Evolutionary conservation across 495 filamentous ascomycete genomes (phyloP).

Genomic region (Podospora pseudopauciseta): DNA sequence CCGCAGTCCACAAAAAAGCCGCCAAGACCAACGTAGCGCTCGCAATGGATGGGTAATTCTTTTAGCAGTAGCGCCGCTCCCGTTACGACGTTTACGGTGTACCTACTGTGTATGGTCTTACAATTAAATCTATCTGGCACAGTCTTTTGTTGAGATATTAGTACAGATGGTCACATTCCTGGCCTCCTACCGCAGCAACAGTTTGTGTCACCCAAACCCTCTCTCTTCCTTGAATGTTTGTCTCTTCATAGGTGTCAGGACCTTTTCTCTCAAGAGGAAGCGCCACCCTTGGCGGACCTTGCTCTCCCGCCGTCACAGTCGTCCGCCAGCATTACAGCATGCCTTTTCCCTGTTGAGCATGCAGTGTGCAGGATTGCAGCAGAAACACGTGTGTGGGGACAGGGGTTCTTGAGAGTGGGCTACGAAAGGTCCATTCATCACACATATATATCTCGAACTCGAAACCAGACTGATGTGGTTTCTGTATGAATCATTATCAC

Average conservation of each 20-base stretch:
- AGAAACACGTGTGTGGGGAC: background rate
- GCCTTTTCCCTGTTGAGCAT: conserved; percentile 7
- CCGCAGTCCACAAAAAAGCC: background rate
- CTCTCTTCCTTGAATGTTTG: background rate
- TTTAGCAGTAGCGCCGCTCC: background rate
- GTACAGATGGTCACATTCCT: background rate
- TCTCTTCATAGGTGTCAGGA: background rate
- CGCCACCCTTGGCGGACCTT: background rate
- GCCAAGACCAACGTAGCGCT: background rate
- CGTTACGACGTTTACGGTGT: background rate
- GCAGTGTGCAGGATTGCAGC: background rate
- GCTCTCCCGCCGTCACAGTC: background rate
- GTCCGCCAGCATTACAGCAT: background rate
- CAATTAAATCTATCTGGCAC: background rate
- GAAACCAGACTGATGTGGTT: background rate
- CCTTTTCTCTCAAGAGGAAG: background rate
- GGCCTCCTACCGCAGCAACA: background rate
- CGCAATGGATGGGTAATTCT: background rate
- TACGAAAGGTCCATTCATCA: background rate
- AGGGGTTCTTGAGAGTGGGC: background rate
- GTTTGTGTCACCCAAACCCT: background rate
- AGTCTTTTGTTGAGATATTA: background rate
- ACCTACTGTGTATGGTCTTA: background rate
- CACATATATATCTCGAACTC: background rate
- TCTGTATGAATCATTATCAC: background rate